A percentile compares a stretch with the other conserved stretches of the same genome.
Evolutionary conservation across 1,284 basidiomycete genomes (phyloP).

Genomic region (Ceratobasidium sp.): DNA sequence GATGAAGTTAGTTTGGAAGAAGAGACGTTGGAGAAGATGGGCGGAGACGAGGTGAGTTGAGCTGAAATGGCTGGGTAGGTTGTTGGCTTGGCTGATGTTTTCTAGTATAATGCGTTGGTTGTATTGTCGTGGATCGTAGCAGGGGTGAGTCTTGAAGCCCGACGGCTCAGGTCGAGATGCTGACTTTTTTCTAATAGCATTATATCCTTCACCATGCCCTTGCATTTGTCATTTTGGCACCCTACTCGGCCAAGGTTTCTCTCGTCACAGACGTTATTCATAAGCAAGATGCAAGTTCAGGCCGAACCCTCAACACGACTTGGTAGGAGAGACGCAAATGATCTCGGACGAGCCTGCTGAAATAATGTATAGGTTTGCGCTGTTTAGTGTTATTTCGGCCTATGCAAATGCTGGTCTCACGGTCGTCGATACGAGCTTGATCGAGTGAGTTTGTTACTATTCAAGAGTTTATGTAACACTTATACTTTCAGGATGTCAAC

Average conservation of each 20-base stretch:
- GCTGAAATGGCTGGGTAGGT: neutral
- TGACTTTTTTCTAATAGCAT: neutral
- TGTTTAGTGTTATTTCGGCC: constrained; percentile 31
- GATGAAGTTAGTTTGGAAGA: constrained; percentile 31
- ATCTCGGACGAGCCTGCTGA: neutral
- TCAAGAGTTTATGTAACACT: neutral
- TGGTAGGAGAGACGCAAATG: neutral
- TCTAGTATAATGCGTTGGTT: constrained; percentile 28
- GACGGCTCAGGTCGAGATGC: neutral
- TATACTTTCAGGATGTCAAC: constrained; percentile 6
- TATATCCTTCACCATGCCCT: constrained; percentile 15
- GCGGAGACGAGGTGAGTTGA: constrained; percentile 33
- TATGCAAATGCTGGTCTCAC: constrained; percentile 29
- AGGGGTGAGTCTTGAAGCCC: constrained; percentile 12
- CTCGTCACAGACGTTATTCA: constrained; percentile 19
- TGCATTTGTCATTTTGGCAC: constrained; percentile 26
- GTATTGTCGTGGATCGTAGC: constrained; percentile 34
- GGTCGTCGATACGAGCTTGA: constrained; percentile 29
- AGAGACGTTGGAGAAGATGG: constrained; percentile 32
- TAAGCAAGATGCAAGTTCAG: constrained; percentile 17
- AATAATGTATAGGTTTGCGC: constrained; percentile 11
- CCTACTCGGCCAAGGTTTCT: constrained; percentile 29
- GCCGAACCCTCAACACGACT: constrained; percentile 14
- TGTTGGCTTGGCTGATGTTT: neutral
- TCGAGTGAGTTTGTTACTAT: constrained; percentile 9